Conservation (phyloP, 805 yeast genomes). For the Candida sphagnicola region DNA sequence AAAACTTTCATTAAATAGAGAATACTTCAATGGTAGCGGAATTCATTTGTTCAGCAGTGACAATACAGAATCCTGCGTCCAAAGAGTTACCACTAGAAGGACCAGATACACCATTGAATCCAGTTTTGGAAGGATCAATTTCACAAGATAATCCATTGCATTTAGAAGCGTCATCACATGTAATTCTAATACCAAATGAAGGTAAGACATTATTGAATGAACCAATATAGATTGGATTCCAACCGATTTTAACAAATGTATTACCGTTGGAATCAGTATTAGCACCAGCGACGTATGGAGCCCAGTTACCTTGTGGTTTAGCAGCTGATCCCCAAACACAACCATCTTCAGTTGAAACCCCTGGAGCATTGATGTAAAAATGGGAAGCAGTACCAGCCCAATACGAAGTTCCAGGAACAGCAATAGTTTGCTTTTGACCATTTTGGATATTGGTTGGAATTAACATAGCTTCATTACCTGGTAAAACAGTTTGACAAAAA, state of each 20-base stretch:
- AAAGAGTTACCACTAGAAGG: conserved; percentile 38
- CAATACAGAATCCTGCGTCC: conserved; percentile 79
- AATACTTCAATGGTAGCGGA: conserved; percentile 75
- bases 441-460: conserved; percentile 72
- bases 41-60: conserved; percentile 64
- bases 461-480: conserved; percentile 93
- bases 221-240: conserved; percentile 85
- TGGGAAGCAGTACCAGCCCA: conserved; percentile 88
- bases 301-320: conserved; percentile 82
- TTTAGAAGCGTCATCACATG: conserved; percentile 64
- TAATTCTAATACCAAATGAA: conserved; percentile 64
- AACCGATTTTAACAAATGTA: conserved; percentile 81
- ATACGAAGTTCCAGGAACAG: conserved; percentile 82
- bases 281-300: conserved; percentile 92
- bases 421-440: conserved; percentile 49
- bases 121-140: conserved; percentile 66
- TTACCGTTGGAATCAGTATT: conserved; percentile 67
- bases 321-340: conserved; percentile 78
- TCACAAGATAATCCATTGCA: conserved; percentile 81
- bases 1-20: conserved; percentile 8
- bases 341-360: conserved; percentile 68
- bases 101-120: conserved; percentile 52
- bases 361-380: conserved; percentile 81
- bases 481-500: conserved; percentile 88
- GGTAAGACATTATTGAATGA: conserved; percentile 56